Evolutionary conservation across 2,329 filamentous ascomycete genomes (phyloP), one percentile per base, ranked within the genome.

Genomic region (Coniochaeta sp.): DNA sequence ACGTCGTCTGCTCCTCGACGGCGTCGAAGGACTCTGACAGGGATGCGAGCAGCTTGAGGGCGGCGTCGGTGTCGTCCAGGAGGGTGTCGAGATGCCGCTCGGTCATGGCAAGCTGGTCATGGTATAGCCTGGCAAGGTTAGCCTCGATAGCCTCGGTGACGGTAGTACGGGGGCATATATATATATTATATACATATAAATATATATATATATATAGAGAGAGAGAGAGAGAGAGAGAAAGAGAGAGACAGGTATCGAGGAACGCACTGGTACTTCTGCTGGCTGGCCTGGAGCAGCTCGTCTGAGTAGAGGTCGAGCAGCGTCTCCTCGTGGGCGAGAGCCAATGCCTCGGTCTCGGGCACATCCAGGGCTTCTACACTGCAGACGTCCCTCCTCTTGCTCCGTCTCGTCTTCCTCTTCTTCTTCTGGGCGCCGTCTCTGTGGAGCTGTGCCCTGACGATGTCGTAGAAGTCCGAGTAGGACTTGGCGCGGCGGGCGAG

Each of bases 1-100:
- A 88, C n/a, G 89, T 90, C 0, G 95, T 99, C 75, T 98, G 93
- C 10, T 84, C 80, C 68, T 97, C 92, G 56, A 99, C 93, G 0
- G 88, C 81, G 65, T 88, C 87, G 77, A 99, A 99, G 5, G 93
- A 93, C 67, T 88, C 85, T 16, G 93, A 93, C 17, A 99, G 81
- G 0, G 84, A 86, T 17, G 89, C 88, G 30, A 99, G 81, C 19
- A 96, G 80, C 50, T 86, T 81, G 42, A 99, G 80, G 0, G 92
- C 89, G 19, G 83, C 83, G 59, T 90, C 85, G 1, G 93, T 92
- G 70, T 92, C 91, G 30, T 83, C 78, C 26, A 97, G 82, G 16
- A 99, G 81, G 44, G 84, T 84, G 63, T 92, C 88, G 44, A 99
- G 82, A 73, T 98, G 91, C 19, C 88, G 83, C 69, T 93, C 89